Conservation (phyloP, 2,329 filamentous ascomycete genomes). For the Colletotrichum sojae region DNA sequence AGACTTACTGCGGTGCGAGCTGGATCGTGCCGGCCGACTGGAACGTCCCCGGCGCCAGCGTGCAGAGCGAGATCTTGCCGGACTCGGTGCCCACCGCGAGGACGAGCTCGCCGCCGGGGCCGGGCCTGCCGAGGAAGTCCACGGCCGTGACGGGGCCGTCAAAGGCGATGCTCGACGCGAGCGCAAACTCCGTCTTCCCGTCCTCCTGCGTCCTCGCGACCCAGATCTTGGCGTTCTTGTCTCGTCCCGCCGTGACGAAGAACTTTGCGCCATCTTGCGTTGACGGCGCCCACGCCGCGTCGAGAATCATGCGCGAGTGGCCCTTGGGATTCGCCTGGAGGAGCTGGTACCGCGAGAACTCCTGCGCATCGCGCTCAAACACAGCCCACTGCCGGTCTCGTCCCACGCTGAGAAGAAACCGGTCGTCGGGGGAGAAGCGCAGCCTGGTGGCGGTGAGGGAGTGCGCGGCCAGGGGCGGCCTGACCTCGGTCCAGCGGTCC, state of each 20-base stretch:
- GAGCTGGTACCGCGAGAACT: conserved; percentile 65
- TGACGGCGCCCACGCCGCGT: conserved; percentile 83
- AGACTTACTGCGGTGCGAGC: conserved; percentile 57
- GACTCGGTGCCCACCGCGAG: conserved; percentile 72
- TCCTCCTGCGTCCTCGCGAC: conserved; percentile 49
- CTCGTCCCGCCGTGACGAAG: conserved; percentile 92
- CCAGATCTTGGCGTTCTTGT: conserved; percentile 88
- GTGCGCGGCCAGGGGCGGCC: conserved; percentile 86
- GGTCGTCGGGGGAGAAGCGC: conserved; percentile 82
- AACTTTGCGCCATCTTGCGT: conserved; percentile 49
- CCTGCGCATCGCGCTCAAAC: conserved; percentile 69
- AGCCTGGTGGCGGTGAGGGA: conserved; percentile 88
- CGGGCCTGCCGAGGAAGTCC: conserved; percentile 67
- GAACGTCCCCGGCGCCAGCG: conserved; percentile 56
- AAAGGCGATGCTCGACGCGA: conserved; percentile 67
- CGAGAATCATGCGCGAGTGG: conserved; percentile 93
- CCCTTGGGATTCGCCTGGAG: conserved; percentile 82
- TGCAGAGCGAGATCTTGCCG: conserved; percentile 61
- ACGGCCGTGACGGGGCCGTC: conserved; percentile 78
- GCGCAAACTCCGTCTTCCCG: conserved; percentile 60
- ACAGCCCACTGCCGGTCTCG: conserved; percentile 93
- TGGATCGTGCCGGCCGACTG: conserved; percentile 52
- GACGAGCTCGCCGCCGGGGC: conserved; percentile 52
- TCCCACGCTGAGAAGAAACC: conserved; percentile 86
- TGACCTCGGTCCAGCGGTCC: conserved; percentile 87